Base-by-base conservation (phyloP, 805 yeast species). In the Lipomyces sp. region DNA sequence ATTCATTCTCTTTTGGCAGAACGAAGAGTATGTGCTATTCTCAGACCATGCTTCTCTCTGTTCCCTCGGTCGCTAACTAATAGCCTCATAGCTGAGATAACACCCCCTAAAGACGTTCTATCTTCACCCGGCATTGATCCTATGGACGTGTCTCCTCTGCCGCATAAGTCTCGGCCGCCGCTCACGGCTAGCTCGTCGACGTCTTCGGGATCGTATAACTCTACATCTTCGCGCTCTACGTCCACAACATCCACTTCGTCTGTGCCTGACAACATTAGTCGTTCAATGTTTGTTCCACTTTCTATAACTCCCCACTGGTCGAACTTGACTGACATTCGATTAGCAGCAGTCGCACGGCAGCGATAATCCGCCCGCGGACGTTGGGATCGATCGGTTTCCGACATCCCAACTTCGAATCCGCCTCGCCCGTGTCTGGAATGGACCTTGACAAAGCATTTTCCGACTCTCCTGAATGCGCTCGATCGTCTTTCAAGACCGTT, bases 1-100 rank as follows among this genome's bases (percentile, higher is more conserved):
- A 55, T n/a, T 52, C 60, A 23, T 61, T 57, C 29, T 57, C 65
- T 7, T 52, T 54, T 28, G 59, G 56, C 14, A 45, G 49, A 24
- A n/a, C 52, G 4, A 45, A 44, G 2, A 34, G 58, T 42, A 32
- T 34, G 45, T 26, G 8, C 19, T 10, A 40, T 28, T 28, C 10
- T 10, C 6, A 21, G 7, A 16, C 28, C 36, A 29, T 22, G 26
- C 10, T 40, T 19, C n/a, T 32, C 24, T 28, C 19, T 6, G 26
- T 21, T 22, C 45, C 2, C 19, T 31, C 19, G 39, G 29, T 13
- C 29, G 13, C 43, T 26, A 18, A 8, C 32, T 34, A 52, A 28
- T 19, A 23, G 31, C 24, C 7, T 5, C 42, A 16, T 18, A 53
- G 38, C 29, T 16, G 45, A 44, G 33, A 43, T 43, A 19, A 58